Conservation (phyloP, 805 yeast genomes). For the Myxozyma lipomycoides region DNA sequence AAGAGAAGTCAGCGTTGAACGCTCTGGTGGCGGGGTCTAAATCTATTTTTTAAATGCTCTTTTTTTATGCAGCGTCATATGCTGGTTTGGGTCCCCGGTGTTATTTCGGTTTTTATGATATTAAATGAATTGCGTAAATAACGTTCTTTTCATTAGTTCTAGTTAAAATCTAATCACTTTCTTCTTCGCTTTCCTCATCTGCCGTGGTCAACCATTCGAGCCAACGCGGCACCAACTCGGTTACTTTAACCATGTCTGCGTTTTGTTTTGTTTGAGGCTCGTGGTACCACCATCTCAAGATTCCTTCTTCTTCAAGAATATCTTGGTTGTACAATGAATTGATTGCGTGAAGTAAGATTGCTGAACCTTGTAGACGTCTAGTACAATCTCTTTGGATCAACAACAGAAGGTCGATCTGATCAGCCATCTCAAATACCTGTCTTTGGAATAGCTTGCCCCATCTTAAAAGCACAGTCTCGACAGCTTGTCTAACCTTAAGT, state of each 20-base stretch:
- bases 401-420: conserved; percentile 65
- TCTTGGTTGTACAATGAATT: conserved; percentile 74
- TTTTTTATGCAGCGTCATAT: too few relatives aligned
- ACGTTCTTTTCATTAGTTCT: too few relatives aligned
- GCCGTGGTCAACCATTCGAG: conserved; percentile 85
- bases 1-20: conserved; percentile 18
- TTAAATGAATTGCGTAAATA: too few relatives aligned
- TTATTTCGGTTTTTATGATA: too few relatives aligned
- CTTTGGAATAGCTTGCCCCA: conserved; percentile 83
- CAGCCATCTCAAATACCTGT: conserved; percentile 77
- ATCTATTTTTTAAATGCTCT: too few relatives aligned
- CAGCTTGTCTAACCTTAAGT: conserved; percentile 69
- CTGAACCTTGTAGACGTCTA: conserved; percentile 42
- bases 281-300: conserved; percentile 76
- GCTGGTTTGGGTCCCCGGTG: too few relatives aligned
- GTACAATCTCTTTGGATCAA: conserved; percentile 47
- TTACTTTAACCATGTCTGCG: conserved; percentile 43
- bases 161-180: conserved; percentile 5
- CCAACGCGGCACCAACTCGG: conserved; percentile 63
- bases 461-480: conserved; percentile 64
- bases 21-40: conserved; percentile 25
- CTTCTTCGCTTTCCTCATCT: conserved; percentile 57
- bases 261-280: conserved; percentile 43
- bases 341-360: conserved; percentile 49
- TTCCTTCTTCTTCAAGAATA: conserved; percentile 73